Base-by-base conservation (phyloP, 1,284 basidiomycete genomes). In the Malassezia pachydermatis region DNA sequence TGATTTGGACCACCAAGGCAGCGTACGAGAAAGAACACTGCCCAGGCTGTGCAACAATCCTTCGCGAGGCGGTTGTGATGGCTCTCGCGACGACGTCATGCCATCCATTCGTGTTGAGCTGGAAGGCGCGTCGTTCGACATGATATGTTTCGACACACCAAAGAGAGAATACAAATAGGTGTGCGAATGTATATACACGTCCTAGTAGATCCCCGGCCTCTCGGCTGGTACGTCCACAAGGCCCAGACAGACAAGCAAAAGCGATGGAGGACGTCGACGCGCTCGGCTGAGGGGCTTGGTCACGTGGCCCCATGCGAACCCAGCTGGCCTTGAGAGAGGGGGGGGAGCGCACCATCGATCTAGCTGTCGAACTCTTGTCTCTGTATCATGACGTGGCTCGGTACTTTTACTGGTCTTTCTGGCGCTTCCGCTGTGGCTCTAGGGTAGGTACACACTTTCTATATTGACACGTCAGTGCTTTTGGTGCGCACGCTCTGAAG, bases 401-500 rank as follows among this genome's bases (percentile, higher is more conserved):
- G 25, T 14, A 24, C 39, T 13, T 4, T 52, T 37, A 45, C 38
- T 22, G 38, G 25, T 9, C 28, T 47, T 7, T 52, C 50, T 13
- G 50, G 50, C 19, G 50, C 50, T n/a, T 19, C 32, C 8, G 39
- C 50, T 29, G 50, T 52, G 10, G 23, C 34, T 7, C 19, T 40
- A 5, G 50, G 50, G 50, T 52, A 43, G n/a, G 50, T 46, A 13
- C 22, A 14, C 17, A 36, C 2, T 3, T 17, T 17, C 19, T 22
- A 8, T 9, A 13, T 33, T 13, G 3, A 33, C 14, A 16, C 13
- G 22, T 10, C 29, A 59, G 63, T 34, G 67, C 65, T 32, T 58
- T 67, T 38, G 67, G 65, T 16, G 58, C 67, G 0, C 67, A 70
- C 35, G 65, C 57, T 8, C 54, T 69, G 28, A 69, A 69, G 58